These are phyloP conservation scores for Tritrichomonas musculus DNA, from an alignment of 208 protist genomes.

Conservation along the genomic window DNA sequence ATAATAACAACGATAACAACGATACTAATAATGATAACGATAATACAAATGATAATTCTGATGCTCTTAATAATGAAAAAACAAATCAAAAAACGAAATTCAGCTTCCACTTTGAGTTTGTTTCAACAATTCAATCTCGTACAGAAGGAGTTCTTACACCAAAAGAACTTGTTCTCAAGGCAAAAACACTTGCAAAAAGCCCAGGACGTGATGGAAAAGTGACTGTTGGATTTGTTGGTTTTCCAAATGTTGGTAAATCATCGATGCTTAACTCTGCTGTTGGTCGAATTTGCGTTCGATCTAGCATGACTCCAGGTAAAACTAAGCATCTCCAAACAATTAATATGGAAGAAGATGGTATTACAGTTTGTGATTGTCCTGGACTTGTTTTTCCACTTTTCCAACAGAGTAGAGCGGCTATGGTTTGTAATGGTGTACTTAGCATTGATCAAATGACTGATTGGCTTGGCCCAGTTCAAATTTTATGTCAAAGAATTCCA, in stretches of 20 bases:
- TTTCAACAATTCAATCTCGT: background rate
- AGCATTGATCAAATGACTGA: constrained; percentile 34
- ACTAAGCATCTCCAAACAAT: constrained; percentile 36
- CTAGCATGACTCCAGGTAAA: constrained; percentile 25
- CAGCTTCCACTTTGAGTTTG: background rate
- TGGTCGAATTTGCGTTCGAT: background rate
- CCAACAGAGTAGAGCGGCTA: background rate
- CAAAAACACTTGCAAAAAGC: background rate
- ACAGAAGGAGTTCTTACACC: background rate
- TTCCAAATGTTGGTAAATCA: constrained; percentile 35
- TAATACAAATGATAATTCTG: too few relatives aligned
- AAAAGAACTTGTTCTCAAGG: background rate
- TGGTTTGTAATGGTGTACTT: constrained; percentile 7
- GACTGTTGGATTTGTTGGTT: constrained; percentile 20
- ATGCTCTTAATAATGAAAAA: too few relatives aligned
- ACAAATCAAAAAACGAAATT: too few relatives aligned
- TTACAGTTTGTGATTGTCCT: constrained; percentile 35
- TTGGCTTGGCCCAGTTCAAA: background rate
- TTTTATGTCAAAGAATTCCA: background rate
- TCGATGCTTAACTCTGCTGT: background rate
- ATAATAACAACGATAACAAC: background rate
- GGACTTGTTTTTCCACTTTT: constrained; percentile 27
- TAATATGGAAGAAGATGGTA: constrained; percentile 29
- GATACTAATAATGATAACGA: background rate
- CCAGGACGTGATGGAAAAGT: background rate